These are phyloP conservation scores for Dendrothele bispora DNA, from an alignment of 768 basidiomycete genomes.

Conservation along the genomic window DNA sequence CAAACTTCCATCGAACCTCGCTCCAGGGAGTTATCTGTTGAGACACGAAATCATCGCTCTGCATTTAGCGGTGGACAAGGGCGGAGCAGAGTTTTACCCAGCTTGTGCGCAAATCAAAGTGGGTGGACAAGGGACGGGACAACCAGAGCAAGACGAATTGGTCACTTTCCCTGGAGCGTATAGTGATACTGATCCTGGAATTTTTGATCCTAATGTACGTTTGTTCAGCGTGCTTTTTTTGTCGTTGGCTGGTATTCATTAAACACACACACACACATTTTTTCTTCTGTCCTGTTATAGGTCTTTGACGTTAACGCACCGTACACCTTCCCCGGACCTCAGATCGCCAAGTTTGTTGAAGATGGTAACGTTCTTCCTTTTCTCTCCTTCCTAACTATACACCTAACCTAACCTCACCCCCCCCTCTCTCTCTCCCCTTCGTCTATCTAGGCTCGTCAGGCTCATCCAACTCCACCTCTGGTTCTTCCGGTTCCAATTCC, in stretches of 20 bases:
- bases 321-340: slow-evolving; percentile 54
- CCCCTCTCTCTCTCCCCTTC: too few relatives aligned
- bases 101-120: slow-evolving; percentile 62
- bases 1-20: slow-evolving; percentile 49
- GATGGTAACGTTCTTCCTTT: slow-evolving; percentile 6
- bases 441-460: neutral
- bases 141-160: slow-evolving; percentile 45
- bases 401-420: too few relatives aligned
- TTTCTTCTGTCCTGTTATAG: slow-evolving; percentile 4
- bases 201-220: slow-evolving; percentile 53
- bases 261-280: too few relatives aligned
- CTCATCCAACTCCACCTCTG: neutral
- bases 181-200: slow-evolving; percentile 66
- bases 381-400: too few relatives aligned
- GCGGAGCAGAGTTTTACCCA: slow-evolving; percentile 84
- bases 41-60: slow-evolving; percentile 82
- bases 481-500: neutral
- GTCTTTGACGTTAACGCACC: slow-evolving; percentile 29
- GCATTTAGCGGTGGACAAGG: slow-evolving; percentile 52
- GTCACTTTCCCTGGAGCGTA: slow-evolving; percentile 76
- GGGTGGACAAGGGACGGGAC: slow-evolving; percentile 51
- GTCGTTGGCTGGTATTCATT: slow-evolving; percentile 2
- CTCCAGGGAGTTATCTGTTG: slow-evolving; percentile 70
- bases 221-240: neutral
- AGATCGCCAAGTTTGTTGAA: slow-evolving; percentile 40